phyloP scores from a whole-genome alignment of 257 asterid genomes.

The Echium plantagineum region DNA sequence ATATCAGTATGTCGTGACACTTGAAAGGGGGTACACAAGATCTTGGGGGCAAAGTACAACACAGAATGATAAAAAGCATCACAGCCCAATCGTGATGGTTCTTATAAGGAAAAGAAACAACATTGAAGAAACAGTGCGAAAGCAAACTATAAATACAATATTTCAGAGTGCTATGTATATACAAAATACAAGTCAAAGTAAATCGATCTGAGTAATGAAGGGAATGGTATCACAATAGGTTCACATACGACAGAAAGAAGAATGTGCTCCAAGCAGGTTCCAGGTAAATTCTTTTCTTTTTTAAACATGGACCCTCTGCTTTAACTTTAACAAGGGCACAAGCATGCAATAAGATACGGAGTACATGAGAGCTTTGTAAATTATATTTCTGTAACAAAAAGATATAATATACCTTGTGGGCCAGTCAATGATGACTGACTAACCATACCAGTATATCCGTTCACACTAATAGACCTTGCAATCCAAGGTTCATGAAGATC shows the following conservation, averaged over 20 bases:
- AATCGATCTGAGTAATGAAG: no score
- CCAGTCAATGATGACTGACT: slow-evolving; percentile 43
- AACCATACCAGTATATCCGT: slow-evolving; percentile 69
- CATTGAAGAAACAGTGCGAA: no score
- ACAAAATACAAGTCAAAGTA: no score
- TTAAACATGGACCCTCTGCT: neutral
- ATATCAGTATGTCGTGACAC: neutral
- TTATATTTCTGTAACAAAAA: slow-evolving; percentile 5
- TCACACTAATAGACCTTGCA: slow-evolving; percentile 81
- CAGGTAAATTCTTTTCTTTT: no score
- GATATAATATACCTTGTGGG: slow-evolving; percentile 34
- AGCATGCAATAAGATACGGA: neutral
- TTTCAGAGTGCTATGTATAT: no score
- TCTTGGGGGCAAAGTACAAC: neutral
- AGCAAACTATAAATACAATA: no score
- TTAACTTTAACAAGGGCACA: neutral
- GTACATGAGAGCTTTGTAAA: neutral
- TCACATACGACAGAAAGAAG: no score
- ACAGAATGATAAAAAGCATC: neutral
- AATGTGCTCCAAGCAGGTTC: no score
- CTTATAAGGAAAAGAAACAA: no score
- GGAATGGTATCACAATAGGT: no score
- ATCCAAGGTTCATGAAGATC: slow-evolving; percentile 61
- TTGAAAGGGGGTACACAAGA: neutral
- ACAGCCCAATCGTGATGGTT: neutral